Percentiles rank a stretch among this genome's conserved stretches.
Conservation (phyloP, 345 rosid species). For the Ricinus communis region DNA sequence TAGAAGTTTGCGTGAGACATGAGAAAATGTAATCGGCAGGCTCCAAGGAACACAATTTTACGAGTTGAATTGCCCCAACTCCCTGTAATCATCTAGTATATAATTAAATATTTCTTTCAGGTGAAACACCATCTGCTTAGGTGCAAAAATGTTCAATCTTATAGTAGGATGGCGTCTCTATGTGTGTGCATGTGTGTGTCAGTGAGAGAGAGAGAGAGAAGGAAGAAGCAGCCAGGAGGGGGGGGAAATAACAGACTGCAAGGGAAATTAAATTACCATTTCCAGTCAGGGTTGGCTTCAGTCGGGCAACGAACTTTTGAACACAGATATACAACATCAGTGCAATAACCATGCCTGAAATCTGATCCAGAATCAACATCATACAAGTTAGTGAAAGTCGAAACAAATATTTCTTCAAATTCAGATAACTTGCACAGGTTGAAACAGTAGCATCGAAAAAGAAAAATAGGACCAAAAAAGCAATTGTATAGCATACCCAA, state of each 20-base stretch:
- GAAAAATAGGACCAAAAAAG: not conserved
- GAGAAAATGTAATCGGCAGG: too few relatives aligned
- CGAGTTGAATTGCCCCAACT: too few relatives aligned
- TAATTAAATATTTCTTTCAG: too few relatives aligned
- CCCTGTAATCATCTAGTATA: too few relatives aligned
- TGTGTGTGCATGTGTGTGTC: too few relatives aligned
- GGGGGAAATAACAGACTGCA: too few relatives aligned
- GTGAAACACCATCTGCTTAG: too few relatives aligned
- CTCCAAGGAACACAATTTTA: too few relatives aligned
- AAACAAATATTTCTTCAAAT: not conserved
- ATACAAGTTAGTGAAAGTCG: not conserved
- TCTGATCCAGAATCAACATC: slow-evolving; percentile 32
- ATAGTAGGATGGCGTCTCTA: not conserved
- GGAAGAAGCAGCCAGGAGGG: too few relatives aligned
- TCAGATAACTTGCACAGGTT: not conserved
- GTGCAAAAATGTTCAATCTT: slow-evolving; percentile 1
- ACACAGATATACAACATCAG: slow-evolving; percentile 31
- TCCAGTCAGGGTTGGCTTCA: slow-evolving; percentile 76
- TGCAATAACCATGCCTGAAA: slow-evolving; percentile 10
- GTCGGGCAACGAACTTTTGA: slow-evolving; percentile 56
- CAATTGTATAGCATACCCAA: slow-evolving; percentile 41
- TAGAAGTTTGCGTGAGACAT: too few relatives aligned
- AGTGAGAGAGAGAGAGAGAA: too few relatives aligned
- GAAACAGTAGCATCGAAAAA: not conserved
- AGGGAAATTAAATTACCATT: slow-evolving; percentile 58